phyloP scores from a whole-genome alignment of 768 basidiomycete genomes.

The Terana coerulea region DNA sequence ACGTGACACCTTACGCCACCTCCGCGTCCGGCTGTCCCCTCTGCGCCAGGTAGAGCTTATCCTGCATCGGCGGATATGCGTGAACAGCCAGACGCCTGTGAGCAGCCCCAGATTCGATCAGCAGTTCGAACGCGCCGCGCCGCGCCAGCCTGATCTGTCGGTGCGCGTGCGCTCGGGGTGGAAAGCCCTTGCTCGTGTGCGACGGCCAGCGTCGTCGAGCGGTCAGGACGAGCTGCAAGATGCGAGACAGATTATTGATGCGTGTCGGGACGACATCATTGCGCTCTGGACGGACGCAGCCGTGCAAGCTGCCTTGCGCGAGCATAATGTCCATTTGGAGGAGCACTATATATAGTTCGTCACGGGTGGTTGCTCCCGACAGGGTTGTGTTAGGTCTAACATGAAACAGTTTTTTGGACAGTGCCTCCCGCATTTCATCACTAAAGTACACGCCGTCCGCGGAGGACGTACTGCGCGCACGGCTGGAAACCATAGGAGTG shows the following conservation, averaged over 20 bases:
- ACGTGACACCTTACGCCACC: constrained; percentile 35
- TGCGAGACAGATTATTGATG: constrained; percentile 43
- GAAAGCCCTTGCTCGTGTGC: constrained; percentile 41
- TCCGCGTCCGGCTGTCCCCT: constrained; percentile 50
- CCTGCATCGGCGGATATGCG: constrained; percentile 42
- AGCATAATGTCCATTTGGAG: constrained; percentile 44
- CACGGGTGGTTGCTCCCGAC: background rate
- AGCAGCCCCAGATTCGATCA: constrained; percentile 11
- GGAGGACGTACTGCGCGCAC: constrained; percentile 64
- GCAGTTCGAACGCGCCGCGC: constrained; percentile 20
- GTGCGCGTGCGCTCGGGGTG: constrained; percentile 45
- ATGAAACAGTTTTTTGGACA: constrained; percentile 50
- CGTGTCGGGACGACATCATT: constrained; percentile 51
- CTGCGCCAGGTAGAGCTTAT: constrained; percentile 52
- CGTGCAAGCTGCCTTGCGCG: constrained; percentile 40
- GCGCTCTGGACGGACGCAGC: constrained; percentile 47
- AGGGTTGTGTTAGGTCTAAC: background rate
- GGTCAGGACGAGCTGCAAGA: constrained; percentile 37
- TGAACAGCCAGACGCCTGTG: constrained; percentile 17
- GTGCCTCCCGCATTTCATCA: constrained; percentile 46
- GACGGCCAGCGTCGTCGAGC: constrained; percentile 12
- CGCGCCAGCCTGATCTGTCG: constrained; percentile 37
- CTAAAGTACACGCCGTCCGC: constrained; percentile 47
- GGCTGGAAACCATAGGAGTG: constrained; percentile 60
- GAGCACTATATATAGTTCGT: constrained; percentile 65